Conservation (phyloP, 2,329 filamentous ascomycete species). For the Paecilomyces niveus region DNA sequence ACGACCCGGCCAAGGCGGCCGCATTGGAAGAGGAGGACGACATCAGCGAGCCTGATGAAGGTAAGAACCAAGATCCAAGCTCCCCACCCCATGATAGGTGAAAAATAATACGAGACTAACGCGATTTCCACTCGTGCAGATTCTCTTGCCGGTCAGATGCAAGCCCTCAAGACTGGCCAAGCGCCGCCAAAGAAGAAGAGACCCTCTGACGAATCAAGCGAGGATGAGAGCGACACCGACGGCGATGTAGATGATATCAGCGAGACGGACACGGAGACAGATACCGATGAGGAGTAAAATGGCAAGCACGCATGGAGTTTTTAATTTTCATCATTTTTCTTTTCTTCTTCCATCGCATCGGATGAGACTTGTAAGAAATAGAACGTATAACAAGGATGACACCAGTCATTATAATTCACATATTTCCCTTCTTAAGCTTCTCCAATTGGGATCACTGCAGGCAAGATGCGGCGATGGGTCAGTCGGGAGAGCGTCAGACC, state of each 20-base stretch:
- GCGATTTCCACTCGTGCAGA: conserved; percentile 45
- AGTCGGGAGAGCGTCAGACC: too few species aligned
- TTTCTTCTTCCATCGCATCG: neutral
- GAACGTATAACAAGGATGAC: neutral
- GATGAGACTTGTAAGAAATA: neutral
- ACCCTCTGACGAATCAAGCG: conserved; percentile 55
- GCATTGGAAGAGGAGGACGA: conserved; percentile 81
- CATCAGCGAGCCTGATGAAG: conserved; percentile 96
- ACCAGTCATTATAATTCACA: neutral
- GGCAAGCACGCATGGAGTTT: neutral
- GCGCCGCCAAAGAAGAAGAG: conserved; percentile 45
- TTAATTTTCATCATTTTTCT: conserved; percentile 1
- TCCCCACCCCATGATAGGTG: neutral
- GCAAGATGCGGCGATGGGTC: too few species aligned
- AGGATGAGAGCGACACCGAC: conserved; percentile 56
- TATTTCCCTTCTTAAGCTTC: neutral
- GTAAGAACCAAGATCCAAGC: conserved; percentile 48
- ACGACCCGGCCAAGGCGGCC: conserved; percentile 78
- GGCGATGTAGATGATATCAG: conserved; percentile 55
- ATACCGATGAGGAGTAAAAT: conserved; percentile 62
- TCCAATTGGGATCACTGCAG: too few species aligned
- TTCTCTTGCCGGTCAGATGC: conserved; percentile 86
- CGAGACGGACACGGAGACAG: conserved; percentile 64
- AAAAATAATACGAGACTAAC: neutral
- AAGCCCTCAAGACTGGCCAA: conserved; percentile 67